These are phyloP conservation scores for Chrysanthemum makinoi DNA, from an alignment of 129 eudicot species.

Conservation along the genomic window DNA sequence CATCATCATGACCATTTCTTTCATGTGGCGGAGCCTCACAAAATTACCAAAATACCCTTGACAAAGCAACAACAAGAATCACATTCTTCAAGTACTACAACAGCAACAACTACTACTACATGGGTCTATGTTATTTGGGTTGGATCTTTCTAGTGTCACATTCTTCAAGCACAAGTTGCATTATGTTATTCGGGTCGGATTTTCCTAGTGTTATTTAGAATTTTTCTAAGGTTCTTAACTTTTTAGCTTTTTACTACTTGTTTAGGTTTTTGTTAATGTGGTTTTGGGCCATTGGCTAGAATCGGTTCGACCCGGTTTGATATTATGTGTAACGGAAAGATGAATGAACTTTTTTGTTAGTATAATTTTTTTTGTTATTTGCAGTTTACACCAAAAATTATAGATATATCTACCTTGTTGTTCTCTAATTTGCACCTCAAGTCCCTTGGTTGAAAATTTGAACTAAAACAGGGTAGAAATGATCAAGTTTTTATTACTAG, in stretches of 20 bases:
- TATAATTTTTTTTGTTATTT: slow-evolving; percentile 8
- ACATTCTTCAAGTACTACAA: slow-evolving; percentile 9
- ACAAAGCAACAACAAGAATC: slow-evolving; percentile 20
- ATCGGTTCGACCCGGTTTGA: slow-evolving; percentile 9
- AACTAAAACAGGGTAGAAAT: no score
- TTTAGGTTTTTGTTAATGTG: slow-evolving; percentile 9
- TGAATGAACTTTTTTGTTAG: slow-evolving; percentile 16
- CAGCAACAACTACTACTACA: slow-evolving; percentile 14
- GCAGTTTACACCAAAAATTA: neutral
- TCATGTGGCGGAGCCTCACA: slow-evolving; percentile 21
- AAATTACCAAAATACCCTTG: slow-evolving; percentile 24
- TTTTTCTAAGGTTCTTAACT: neutral
- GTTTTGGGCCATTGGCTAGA: slow-evolving; percentile 14
- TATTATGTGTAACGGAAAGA: slow-evolving; percentile 14
- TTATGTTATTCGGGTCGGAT: slow-evolving; percentile 26
- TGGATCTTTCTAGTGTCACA: slow-evolving; percentile 31
- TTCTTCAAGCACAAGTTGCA: neutral
- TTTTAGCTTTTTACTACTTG: neutral
- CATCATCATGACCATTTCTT: slow-evolving; percentile 27
- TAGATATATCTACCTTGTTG: neutral
- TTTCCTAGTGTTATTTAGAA: slow-evolving; percentile 5
- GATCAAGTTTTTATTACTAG: neutral
- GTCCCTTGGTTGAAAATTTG: no score
- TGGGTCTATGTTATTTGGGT: slow-evolving; percentile 59
- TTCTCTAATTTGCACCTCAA: neutral